Percentiles rank a stretch among this genome's conserved stretches.
Conservation (phyloP, 2,329 filamentous ascomycete species). For the Botrytis hyacinthi region DNA sequence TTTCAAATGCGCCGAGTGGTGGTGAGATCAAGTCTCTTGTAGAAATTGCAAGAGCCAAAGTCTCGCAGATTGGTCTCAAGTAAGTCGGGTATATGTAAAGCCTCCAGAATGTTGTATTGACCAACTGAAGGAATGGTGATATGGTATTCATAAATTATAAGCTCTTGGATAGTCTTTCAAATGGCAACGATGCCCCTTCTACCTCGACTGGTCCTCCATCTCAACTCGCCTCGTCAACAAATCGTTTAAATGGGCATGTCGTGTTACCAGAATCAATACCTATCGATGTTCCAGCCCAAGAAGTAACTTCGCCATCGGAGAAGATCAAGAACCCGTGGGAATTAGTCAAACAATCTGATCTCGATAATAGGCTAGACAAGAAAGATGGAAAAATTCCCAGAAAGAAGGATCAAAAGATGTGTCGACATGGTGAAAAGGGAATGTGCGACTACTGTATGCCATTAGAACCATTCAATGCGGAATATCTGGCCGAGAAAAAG, state of each 20-base stretch:
- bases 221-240: slow-evolving; percentile 47
- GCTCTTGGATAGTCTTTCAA: slow-evolving; percentile 50
- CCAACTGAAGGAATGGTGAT: slow-evolving; percentile 70
- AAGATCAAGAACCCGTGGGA: slow-evolving; percentile 91
- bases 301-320: slow-evolving; percentile 52
- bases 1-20: slow-evolving; percentile 60
- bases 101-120: background rate
- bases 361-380: slow-evolving; percentile 85
- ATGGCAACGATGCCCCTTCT: slow-evolving; percentile 43
- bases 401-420: slow-evolving; percentile 77
- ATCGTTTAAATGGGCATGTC: slow-evolving; percentile 75
- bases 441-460: slow-evolving; percentile 99
- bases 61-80: slow-evolving; percentile 61
- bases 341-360: slow-evolving; percentile 77
- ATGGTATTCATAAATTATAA: slow-evolving; percentile 84
- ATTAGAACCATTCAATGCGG: slow-evolving; percentile 86
- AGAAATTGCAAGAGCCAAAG: slow-evolving; percentile 55
- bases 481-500: slow-evolving; percentile 89
- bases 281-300: slow-evolving; percentile 54
- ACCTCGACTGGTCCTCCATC: slow-evolving; percentile 34
- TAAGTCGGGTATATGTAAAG: slow-evolving; percentile 37
- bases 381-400: slow-evolving; percentile 85
- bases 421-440: slow-evolving; percentile 90
- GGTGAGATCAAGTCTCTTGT: slow-evolving; percentile 57
- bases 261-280: slow-evolving; percentile 67